Percentiles rank a stretch among this genome's conserved stretches.
These are phyloP conservation scores for Parachaetomium inaequale DNA, from an alignment of 495 filamentous ascomycete genomes.

Conservation along the genomic window DNA sequence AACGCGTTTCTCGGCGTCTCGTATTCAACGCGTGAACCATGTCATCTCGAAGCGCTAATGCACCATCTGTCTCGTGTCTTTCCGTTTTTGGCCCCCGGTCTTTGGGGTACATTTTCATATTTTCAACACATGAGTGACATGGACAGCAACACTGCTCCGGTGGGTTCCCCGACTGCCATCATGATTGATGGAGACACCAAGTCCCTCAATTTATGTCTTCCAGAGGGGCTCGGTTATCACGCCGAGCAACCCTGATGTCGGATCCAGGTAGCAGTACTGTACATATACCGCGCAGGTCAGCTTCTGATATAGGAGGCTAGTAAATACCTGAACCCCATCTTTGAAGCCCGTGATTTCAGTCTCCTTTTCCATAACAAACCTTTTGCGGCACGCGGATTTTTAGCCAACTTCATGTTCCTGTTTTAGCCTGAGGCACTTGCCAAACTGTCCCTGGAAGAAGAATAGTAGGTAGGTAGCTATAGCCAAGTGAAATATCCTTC, in stretches of 20 bases:
- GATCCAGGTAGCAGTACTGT: background rate
- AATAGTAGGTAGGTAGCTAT: background rate
- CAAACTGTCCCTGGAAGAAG: background rate
- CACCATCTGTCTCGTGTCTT: background rate
- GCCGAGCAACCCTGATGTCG: background rate
- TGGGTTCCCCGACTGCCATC: too few relatives aligned
- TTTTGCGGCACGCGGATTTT: background rate
- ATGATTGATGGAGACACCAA: too few relatives aligned
- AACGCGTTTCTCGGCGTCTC: conserved; percentile 2
- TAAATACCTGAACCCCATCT: background rate
- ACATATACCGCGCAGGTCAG: background rate
- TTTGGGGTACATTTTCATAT: too few relatives aligned
- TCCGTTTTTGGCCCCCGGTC: too few relatives aligned
- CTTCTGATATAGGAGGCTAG: background rate
- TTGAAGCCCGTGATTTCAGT: background rate
- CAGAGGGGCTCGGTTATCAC: background rate
- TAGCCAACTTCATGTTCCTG: background rate
- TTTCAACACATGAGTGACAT: too few relatives aligned
- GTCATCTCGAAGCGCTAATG: conserved; percentile 1
- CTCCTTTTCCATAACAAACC: background rate
- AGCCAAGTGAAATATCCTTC: background rate
- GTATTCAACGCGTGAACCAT: background rate
- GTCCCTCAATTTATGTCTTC: background rate
- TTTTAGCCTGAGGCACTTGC: background rate
- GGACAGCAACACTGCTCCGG: too few relatives aligned